Conservation (phyloP, 441 rosid genomes). For the Populus hybrid region DNA sequence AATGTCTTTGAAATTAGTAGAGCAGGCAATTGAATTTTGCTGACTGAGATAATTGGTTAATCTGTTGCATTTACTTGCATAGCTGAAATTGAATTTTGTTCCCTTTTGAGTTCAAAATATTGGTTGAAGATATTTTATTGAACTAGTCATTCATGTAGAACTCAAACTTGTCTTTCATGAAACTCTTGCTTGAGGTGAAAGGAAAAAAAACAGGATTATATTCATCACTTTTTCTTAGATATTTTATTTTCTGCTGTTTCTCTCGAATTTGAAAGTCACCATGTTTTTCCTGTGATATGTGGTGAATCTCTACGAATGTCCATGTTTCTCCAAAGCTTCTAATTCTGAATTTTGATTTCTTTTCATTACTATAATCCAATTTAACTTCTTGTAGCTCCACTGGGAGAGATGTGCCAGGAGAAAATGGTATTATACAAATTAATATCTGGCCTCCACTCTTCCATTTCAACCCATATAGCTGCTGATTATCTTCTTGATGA, state of each 20-base stretch:
- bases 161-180: neutral
- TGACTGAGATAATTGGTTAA: neutral
- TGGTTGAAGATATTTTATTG: neutral
- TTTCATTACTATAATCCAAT: neutral
- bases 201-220: neutral
- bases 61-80: neutral
- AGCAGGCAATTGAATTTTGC: neutral
- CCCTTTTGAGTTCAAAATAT: neutral
- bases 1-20: neutral
- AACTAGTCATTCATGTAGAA: neutral
- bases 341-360: neutral
- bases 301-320: neutral
- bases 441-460: constrained; percentile 89
- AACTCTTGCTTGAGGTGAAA: neutral
- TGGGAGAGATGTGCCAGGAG: constrained; percentile 71
- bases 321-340: constrained; percentile 5
- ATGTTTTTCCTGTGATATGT: neutral
- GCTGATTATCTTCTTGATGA: constrained; percentile 81
- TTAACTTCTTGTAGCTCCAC: constrained; percentile 48
- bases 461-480: constrained; percentile 80
- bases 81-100: neutral
- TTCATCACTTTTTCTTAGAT: neutral
- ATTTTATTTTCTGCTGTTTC: neutral
- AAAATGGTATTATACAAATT: constrained; percentile 73
- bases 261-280: neutral